Percentiles rank a stretch among this genome's conserved stretches.
These are phyloP conservation scores for Aethionema arabicum DNA, from an alignment of 345 rosid species.

Conservation along the genomic window DNA sequence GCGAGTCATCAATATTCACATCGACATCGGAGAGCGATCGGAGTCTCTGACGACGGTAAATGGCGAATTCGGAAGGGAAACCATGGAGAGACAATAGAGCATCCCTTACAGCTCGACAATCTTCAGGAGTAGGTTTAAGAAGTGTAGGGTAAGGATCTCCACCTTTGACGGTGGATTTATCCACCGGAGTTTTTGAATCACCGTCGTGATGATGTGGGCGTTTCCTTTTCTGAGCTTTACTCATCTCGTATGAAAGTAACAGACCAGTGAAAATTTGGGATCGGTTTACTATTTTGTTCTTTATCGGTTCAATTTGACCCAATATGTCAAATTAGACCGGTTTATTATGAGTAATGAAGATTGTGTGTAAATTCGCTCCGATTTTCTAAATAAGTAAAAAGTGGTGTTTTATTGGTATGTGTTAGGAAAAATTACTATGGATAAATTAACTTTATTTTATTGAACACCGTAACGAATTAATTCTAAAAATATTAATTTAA, in stretches of 20 bases:
- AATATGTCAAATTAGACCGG: background rate
- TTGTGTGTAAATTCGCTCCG: background rate
- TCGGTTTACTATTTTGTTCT: constrained; percentile 24
- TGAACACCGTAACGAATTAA: too few species aligned
- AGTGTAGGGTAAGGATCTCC: constrained; percentile 29
- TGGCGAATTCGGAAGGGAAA: constrained; percentile 35
- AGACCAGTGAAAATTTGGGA: background rate
- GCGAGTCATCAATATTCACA: background rate
- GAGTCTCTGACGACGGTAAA: constrained; percentile 56
- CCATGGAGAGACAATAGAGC: constrained; percentile 37
- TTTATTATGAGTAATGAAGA: too few species aligned
- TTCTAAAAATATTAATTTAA: too few species aligned
- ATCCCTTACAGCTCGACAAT: constrained; percentile 36
- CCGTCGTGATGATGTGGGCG: constrained; percentile 30
- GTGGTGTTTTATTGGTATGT: too few species aligned
- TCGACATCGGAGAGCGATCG: too few species aligned
- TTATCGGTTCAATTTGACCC: background rate
- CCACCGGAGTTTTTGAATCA: constrained; percentile 16
- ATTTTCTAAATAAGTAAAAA: background rate
- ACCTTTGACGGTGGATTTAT: constrained; percentile 22
- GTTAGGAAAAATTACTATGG: too few species aligned
- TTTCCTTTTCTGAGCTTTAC: constrained; percentile 32
- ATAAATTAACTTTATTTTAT: too few species aligned
- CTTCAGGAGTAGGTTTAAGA: constrained; percentile 21
- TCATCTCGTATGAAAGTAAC: constrained; percentile 15